These are phyloP conservation scores for Saposhnikovia divaricata DNA, from an alignment of 129 eudicot genomes.

Conservation along the genomic window DNA sequence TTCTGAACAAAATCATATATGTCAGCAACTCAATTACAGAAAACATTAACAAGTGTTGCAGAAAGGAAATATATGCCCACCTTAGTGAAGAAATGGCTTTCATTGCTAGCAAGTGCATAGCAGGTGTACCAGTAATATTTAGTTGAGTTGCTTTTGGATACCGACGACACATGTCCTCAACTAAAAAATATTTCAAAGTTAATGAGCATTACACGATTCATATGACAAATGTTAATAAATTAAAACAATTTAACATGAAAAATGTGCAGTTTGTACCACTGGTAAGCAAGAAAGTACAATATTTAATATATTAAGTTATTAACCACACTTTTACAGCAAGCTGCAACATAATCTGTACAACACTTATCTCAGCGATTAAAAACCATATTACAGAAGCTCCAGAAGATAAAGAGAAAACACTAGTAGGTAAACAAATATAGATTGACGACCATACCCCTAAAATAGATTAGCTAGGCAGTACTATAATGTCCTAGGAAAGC, in stretches of 20 bases:
- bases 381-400: not conserved
- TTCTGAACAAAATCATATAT: constrained; percentile 38
- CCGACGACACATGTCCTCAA: constrained; percentile 90
- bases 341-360: not conserved
- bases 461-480: not conserved
- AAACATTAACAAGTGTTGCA: not conserved
- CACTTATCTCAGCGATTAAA: not conserved
- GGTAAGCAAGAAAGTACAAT: not conserved
- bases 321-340: not conserved
- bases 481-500: not conserved
- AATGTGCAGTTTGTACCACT: not conserved
- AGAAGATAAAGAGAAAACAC: not conserved
- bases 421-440: not conserved
- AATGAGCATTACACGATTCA: not conserved
- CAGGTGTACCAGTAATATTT: constrained; percentile 55
- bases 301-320: not conserved
- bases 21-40: constrained; percentile 14
- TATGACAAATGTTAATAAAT: not conserved
- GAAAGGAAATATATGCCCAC: constrained; percentile 18
- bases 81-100: constrained; percentile 63
- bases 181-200: constrained; percentile 29
- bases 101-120: constrained; percentile 65
- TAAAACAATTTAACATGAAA: not conserved
- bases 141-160: constrained; percentile 82
- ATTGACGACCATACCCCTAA: not conserved